Percentiles rank a stretch among this genome's conserved stretches.
phyloP scores from a whole-genome alignment of 2,329 filamentous ascomycete genomes.

The Alternaria metachromatica region DNA sequence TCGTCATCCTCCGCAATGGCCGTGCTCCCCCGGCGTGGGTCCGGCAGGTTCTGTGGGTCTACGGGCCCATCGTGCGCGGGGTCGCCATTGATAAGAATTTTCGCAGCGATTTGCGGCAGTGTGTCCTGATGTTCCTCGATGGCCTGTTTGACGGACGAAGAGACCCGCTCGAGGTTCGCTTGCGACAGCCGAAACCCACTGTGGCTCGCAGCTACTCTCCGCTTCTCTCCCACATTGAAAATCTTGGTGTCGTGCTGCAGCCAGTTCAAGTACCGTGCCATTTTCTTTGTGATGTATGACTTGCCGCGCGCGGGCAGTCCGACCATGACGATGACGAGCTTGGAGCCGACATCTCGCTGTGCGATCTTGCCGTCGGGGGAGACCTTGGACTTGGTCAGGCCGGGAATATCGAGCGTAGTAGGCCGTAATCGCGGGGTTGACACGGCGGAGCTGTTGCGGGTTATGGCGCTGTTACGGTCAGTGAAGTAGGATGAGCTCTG shows the following conservation, averaged over 20 bases:
- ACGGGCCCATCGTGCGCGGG: constrained; percentile 47
- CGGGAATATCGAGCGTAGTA: constrained; percentile 95
- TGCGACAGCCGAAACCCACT: constrained; percentile 50
- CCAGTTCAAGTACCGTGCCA: constrained; percentile 95
- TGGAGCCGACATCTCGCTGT: constrained; percentile 90
- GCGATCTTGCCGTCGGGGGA: constrained; percentile 96
- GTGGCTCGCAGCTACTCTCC: constrained; percentile 77
- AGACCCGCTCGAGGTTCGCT: constrained; percentile 35
- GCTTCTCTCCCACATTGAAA: constrained; percentile 95
- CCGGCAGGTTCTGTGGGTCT: constrained; percentile 41
- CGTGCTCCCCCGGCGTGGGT: constrained; percentile 34
- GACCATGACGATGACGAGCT: constrained; percentile 98
- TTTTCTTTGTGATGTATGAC: constrained; percentile 98
- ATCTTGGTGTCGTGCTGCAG: constrained; percentile 94
- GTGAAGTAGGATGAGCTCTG: constrained; percentile 19
- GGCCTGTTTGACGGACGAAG: constrained; percentile 31
- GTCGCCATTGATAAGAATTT: constrained; percentile 66
- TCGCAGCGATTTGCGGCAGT: constrained; percentile 54
- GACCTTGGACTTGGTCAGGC: constrained; percentile 91
- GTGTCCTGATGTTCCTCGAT: constrained; percentile 37
- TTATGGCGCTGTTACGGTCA: constrained; percentile 62
- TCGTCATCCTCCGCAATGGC: constrained; percentile 31
- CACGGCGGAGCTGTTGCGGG: constrained; percentile 75
- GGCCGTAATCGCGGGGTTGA: constrained; percentile 85
- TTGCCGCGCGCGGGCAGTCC: constrained; percentile 94